Base-by-base conservation (phyloP, 2,329 filamentous ascomycete species). In the Xylariaceae sp. region DNA sequence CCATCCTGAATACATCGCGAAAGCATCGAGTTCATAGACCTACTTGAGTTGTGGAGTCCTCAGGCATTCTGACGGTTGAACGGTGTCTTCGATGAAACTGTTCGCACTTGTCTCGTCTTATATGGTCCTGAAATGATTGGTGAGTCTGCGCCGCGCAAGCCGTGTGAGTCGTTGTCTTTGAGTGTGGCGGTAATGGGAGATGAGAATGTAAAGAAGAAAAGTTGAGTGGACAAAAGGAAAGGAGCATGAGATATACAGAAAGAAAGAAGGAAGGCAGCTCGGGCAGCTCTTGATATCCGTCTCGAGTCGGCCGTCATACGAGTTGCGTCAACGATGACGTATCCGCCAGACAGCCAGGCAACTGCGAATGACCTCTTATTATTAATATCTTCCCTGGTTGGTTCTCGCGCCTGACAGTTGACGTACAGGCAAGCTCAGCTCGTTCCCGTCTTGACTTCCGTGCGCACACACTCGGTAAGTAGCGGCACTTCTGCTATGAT, bases 291-390 rank as follows among this genome's bases (percentile, higher is more conserved):
- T 41, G 37, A 41, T 41, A 41, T 41, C 37, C 13, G 13, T 41
- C 37, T 10, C 13, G 37, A 34, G 53, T 53, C 18, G 52, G 35
- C 47, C 50, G 64, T 66, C 59, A 59, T 65, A 65, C 63, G 60
- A 63, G 61, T 56, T 63, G 64, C 65, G 63, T 64, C 59, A 58
- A 18, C 59, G 61, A 72, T 72, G 70, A 72, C 70, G 70, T 72
- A 72, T 6, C 10, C 3, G 9, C 17, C 45, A 1, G 17, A 18
- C 15, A 17, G 18, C 5, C 47, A 7, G 47, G 47, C 47, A 23
- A 17, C 6, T 34, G 48, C 48, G 17, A 30, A 30, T 30, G 23
- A 30, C 23, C 23, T 30, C 23, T 30, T 30, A 30, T 30, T 30
- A 30, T 30, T 30, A 30, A 30, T 30, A 30, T 30, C 23, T 30